Evolutionary conservation across 805 yeast genomes (phyloP), one percentile per base, ranked within the genome.

Genomic region (Starmerella sirachaensis): DNA sequence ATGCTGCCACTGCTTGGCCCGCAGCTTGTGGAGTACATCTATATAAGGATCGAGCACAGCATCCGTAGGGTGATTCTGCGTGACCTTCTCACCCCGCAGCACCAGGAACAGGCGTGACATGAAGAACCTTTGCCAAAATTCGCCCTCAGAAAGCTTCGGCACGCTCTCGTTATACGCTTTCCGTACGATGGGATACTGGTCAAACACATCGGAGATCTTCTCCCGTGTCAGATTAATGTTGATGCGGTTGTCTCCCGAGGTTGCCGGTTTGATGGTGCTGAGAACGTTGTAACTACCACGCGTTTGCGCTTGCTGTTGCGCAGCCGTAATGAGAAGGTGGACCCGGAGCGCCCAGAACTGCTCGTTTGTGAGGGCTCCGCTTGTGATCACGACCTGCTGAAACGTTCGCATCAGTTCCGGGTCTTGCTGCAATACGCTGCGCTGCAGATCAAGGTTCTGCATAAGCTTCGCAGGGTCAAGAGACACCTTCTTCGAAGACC

Each of bases 51-150:
- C 98, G 42, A 91, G 65, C 6, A 85, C 68, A 4, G 76, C 69
- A 58, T 91, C 97, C 37, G 91, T 85, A 45, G 93, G 69, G 45
- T 82, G 83, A 53, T 73, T 78, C 2, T 70, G 60, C 51, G 76
- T 74, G 37, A 84, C 70, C 47, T 75, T 76, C 54, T 91, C 97
- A 41, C 98, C 98, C 55, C 94, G 69, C 23, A 91, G 63, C 51
- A 85, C 73, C 48, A 95, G 68, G 53, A 86, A 91, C 43, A 91
- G 62, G 51, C 84, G 79, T 0, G 96, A 85, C 51, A 83, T 77
- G 66, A 91, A 91, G 53, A 91, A 91, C 45, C 96, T 65, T 9
- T 94, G 83, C 98, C 98, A 91, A 51, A 91, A 91, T 53, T 81
- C 94, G 29, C 88, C 86, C 56, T 91, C 97, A 33, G 73, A 70